Conservation (phyloP, 2,329 filamentous ascomycete species). For the Akanthomyces lecanii region DNA sequence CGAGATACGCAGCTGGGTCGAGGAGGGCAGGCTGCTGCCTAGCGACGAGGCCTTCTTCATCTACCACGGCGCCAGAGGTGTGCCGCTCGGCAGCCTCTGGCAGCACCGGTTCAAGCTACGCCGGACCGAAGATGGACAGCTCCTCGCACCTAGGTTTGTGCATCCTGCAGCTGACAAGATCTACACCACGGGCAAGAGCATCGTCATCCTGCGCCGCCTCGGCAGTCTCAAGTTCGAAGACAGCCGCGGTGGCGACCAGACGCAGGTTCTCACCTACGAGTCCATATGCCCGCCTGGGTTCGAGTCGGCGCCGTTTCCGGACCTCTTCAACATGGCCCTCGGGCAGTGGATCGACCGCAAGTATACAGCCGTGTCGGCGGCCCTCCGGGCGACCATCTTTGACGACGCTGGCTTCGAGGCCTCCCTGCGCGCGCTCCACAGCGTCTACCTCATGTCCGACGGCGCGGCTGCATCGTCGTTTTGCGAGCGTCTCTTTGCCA, state of each 20-base stretch:
- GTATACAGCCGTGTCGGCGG: constrained; percentile 63
- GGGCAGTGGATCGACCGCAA: constrained; percentile 72
- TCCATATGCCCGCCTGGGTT: constrained; percentile 47
- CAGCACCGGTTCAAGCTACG: constrained; percentile 67
- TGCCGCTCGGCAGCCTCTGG: constrained; percentile 68
- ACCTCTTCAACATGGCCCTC: constrained; percentile 69
- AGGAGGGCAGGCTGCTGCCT: constrained; percentile 63
- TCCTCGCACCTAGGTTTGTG: constrained; percentile 73
- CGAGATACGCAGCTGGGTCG: constrained; percentile 81
- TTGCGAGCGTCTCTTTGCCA: constrained; percentile 66
- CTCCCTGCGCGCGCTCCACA: constrained; percentile 62
- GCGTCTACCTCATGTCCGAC: constrained; percentile 73
- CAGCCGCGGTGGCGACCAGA: background rate
- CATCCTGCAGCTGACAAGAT: constrained; percentile 65
- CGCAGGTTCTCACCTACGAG: constrained; percentile 50
- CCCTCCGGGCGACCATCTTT: constrained; percentile 64
- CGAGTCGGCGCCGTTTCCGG: constrained; percentile 63
- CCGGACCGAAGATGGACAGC: constrained; percentile 50
- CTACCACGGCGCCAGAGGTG: constrained; percentile 50
- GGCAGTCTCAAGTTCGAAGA: constrained; percentile 35
- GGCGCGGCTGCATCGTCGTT: constrained; percentile 64
- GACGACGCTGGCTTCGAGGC: constrained; percentile 62
- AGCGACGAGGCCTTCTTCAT: constrained; percentile 74
- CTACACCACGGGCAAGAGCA: constrained; percentile 83
- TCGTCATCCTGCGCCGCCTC: constrained; percentile 75